phyloP scores from a whole-genome alignment of 352 stramenopile genomes.

The Pythium coloratum region DNA sequence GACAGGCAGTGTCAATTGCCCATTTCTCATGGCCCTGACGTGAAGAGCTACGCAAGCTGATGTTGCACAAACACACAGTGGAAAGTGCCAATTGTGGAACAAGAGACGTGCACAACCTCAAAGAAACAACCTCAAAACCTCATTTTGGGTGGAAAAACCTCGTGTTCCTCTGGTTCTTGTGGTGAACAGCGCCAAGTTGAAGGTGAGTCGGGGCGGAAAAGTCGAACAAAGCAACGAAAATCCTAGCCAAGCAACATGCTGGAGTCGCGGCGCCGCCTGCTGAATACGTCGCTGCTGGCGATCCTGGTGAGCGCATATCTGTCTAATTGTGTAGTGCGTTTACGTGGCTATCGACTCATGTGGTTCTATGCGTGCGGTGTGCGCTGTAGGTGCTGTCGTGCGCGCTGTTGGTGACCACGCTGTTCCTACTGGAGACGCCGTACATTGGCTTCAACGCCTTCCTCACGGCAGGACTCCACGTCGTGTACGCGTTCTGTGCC shows the following conservation, averaged over 20 bases:
- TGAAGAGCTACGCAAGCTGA: neutral
- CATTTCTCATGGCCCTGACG: slow-evolving; percentile 4
- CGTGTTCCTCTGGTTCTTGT: slow-evolving; percentile 25
- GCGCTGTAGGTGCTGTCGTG: slow-evolving; percentile 52
- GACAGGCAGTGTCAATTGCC: slow-evolving; percentile 14
- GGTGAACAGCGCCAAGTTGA: slow-evolving; percentile 21
- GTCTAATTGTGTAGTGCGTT: neutral
- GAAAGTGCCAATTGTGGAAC: neutral
- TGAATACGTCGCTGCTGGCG: slow-evolving; percentile 63
- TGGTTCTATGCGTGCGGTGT: neutral
- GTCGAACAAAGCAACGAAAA: neutral
- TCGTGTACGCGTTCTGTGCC: slow-evolving; percentile 74
- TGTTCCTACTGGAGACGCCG: slow-evolving; percentile 72
- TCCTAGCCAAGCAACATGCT: slow-evolving; percentile 33
- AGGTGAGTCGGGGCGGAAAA: slow-evolving; percentile 7
- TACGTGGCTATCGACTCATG: slow-evolving; percentile 7
- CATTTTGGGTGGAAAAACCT: slow-evolving; percentile 16
- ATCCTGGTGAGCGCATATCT: slow-evolving; percentile 55
- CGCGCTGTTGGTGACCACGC: slow-evolving; percentile 58
- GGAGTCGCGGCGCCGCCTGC: slow-evolving; percentile 62
- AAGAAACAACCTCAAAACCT: slow-evolving; percentile 9
- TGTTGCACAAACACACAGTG: slow-evolving; percentile 26
- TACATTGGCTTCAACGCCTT: slow-evolving; percentile 69
- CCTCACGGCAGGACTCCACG: slow-evolving; percentile 52
- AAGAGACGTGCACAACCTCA: slow-evolving; percentile 5